phyloP scores from a whole-genome alignment of 495 filamentous ascomycete species.

The Aspergillus coremiiformis region DNA sequence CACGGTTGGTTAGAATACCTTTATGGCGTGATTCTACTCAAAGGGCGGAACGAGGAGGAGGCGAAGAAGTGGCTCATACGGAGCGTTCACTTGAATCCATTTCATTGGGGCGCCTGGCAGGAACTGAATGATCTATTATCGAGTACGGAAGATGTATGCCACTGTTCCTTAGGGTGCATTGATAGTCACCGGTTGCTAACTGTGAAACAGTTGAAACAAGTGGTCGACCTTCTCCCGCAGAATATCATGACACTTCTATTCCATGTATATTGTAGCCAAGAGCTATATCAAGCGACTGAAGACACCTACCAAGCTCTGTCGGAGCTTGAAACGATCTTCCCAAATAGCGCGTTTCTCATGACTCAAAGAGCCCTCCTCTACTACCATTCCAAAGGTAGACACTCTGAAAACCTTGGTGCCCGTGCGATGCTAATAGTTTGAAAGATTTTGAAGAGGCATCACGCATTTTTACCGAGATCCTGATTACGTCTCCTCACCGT shows the following conservation, averaged over 20 bases:
- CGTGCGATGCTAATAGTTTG: neutral
- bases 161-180: slow-evolving; percentile 9
- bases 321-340: slow-evolving; percentile 76
- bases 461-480: slow-evolving; percentile 71
- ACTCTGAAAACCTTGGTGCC: neutral
- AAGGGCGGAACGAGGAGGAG: slow-evolving; percentile 77
- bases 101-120: slow-evolving; percentile 96
- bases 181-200: slow-evolving; percentile 7
- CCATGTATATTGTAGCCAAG: slow-evolving; percentile 79
- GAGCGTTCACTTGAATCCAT: slow-evolving; percentile 79
- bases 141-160: slow-evolving; percentile 71
- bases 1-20: slow-evolving; percentile 97
- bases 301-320: slow-evolving; percentile 59
- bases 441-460: slow-evolving; percentile 78
- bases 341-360: slow-evolving; percentile 76
- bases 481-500: slow-evolving; percentile 75
- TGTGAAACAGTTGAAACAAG: slow-evolving; percentile 44
- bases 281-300: slow-evolving; percentile 79
- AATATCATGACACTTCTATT: slow-evolving; percentile 93
- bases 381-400: slow-evolving; percentile 75
- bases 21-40: slow-evolving; percentile 83
- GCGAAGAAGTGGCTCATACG: slow-evolving; percentile 75
- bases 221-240: slow-evolving; percentile 60
- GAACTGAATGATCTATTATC: slow-evolving; percentile 72
- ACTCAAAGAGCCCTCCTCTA: slow-evolving; percentile 81